Evolutionary conservation across 2,329 filamentous ascomycete genomes (phyloP).

Genomic region (Lachnellula suecica): DNA sequence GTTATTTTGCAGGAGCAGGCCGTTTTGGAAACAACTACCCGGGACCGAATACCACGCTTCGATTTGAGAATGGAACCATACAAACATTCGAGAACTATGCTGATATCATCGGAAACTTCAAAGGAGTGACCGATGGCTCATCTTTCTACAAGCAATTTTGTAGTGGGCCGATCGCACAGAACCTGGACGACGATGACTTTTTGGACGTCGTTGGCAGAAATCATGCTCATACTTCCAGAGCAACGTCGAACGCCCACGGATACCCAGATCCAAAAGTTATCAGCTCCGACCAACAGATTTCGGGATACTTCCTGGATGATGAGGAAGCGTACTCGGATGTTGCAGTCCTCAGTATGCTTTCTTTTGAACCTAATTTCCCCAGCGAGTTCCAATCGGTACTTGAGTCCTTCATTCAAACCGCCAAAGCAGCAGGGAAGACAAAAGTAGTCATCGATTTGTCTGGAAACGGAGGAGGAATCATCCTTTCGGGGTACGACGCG

Average conservation of each 20-base stretch:
- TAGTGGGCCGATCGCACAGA: constrained; percentile 21
- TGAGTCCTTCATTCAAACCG: constrained; percentile 43
- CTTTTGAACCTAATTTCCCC: constrained; percentile 20
- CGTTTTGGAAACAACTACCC: constrained; percentile 35
- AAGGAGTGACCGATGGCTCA: constrained; percentile 22
- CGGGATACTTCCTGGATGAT: constrained; percentile 27
- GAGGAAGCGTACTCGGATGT: constrained; percentile 21
- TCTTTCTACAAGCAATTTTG: constrained; percentile 27
- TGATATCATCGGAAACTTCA: constrained; percentile 31
- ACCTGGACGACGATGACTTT: background rate
- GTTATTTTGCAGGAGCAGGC: constrained; percentile 37
- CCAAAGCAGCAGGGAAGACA: constrained; percentile 46
- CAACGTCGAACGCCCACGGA: constrained; percentile 7
- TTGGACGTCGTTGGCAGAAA: background rate
- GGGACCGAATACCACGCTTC: constrained; percentile 35
- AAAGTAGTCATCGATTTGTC: constrained; percentile 63
- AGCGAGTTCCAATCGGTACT: constrained; percentile 25
- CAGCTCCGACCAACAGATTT: constrained; percentile 21
- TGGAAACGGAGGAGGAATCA: constrained; percentile 57
- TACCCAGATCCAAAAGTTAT: constrained; percentile 26
- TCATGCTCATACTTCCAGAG: background rate
- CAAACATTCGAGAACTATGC: constrained; percentile 34
- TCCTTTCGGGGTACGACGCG: constrained; percentile 46
- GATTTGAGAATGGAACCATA: constrained; percentile 38
- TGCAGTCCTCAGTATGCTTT: constrained; percentile 25